These are phyloP conservation scores for Guillardia theta DNA, from an alignment of 78 protist species.

Conservation along the genomic window DNA sequence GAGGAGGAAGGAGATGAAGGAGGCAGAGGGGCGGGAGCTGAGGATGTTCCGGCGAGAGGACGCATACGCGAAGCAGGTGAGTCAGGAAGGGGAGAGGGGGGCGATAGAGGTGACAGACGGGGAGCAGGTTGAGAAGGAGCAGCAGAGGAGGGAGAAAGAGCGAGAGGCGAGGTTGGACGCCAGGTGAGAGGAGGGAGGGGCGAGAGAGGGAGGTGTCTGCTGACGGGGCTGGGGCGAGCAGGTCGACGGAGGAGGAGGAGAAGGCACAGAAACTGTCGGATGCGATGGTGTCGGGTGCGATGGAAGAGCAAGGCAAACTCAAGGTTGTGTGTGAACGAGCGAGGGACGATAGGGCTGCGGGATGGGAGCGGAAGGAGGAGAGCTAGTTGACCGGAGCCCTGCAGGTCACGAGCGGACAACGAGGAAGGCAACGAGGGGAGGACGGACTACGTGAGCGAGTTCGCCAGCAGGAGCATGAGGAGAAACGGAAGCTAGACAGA, in stretches of 20 bases:
- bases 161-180: not conserved
- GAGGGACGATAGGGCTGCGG: not conserved
- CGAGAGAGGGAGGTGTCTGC: not conserved
- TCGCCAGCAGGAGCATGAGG: not conserved
- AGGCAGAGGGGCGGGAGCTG: not conserved
- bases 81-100: not conserved
- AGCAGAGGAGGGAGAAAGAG: not conserved
- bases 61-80: not conserved
- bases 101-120: not conserved
- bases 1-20: not conserved
- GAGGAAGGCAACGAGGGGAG: not conserved
- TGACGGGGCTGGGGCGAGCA: not conserved
- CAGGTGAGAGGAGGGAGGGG: not conserved
- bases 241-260: not conserved
- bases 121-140: not conserved
- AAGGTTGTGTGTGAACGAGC: not conserved
- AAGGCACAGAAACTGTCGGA: not conserved
- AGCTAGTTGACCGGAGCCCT: no score
- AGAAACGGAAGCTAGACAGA: not conserved
- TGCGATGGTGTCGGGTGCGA: not conserved
- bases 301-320: not conserved
- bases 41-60: not conserved
- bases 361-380: not conserved
- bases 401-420: not conserved
- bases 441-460: not conserved